A percentile compares a stretch with the other conserved stretches of the same genome.
Evolutionary conservation across 1,284 basidiomycete species (phyloP).

Genomic region (Pseudozyma sp.): DNA sequence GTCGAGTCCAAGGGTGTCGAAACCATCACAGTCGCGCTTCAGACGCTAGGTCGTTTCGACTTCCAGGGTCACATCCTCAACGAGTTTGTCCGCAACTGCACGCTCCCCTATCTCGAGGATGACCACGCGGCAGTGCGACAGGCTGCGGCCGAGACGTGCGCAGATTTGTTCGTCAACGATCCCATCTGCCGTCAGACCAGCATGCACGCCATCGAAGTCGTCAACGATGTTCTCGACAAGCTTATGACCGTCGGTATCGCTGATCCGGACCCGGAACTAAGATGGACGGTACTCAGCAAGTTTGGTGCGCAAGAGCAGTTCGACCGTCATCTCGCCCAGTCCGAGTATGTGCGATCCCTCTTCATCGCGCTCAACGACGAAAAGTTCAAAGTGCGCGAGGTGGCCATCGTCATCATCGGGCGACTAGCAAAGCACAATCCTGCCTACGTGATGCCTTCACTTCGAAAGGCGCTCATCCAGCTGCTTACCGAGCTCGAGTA

Average conservation of each 20-base stretch:
- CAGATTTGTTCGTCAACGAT: slow-evolving; percentile 87
- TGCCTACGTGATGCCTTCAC: slow-evolving; percentile 97
- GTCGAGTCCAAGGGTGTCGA: slow-evolving; percentile 75
- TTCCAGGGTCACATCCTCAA: slow-evolving; percentile 89
- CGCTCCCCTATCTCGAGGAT: slow-evolving; percentile 92
- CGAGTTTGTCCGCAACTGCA: slow-evolving; percentile 93
- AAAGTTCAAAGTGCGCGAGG: slow-evolving; percentile 90
- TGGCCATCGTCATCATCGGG: slow-evolving; percentile 91
- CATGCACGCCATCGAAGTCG: slow-evolving; percentile 95
- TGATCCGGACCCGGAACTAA: slow-evolving; percentile 75
- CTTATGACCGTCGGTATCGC: slow-evolving; percentile 95
- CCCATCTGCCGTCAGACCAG: slow-evolving; percentile 97
- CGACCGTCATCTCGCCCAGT: slow-evolving; percentile 97
- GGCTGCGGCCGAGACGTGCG: slow-evolving; percentile 92
- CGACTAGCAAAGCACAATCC: slow-evolving; percentile 95
- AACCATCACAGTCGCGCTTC: slow-evolving; percentile 84
- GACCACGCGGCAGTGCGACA: slow-evolving; percentile 88
- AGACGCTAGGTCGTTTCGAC: slow-evolving; percentile 90
- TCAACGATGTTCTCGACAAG: slow-evolving; percentile 97
- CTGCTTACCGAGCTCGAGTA: slow-evolving; percentile 97
- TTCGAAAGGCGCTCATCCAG: slow-evolving; percentile 95
- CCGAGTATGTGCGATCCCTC: slow-evolving; percentile 94
- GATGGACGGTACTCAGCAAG: slow-evolving; percentile 78
- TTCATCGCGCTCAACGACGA: slow-evolving; percentile 99
- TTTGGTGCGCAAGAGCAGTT: slow-evolving; percentile 93